phyloP scores from a whole-genome alignment of 352 stramenopile genomes.

The Blastocystis hominis region DNA sequence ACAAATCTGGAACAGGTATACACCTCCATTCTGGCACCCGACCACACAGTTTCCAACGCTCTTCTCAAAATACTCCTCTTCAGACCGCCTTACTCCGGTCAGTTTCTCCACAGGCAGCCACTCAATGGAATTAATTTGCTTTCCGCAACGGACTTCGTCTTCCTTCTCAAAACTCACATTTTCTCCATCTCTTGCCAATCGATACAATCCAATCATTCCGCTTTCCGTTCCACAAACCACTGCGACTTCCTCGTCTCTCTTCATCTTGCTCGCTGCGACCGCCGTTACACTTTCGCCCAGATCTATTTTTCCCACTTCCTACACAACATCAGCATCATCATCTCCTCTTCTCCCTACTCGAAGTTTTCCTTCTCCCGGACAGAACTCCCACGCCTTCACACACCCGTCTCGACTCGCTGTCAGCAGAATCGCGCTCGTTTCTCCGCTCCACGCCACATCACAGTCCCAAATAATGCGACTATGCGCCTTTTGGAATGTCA shows the following conservation, averaged over 20 bases:
- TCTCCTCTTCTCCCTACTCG: background rate
- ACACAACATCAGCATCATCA: background rate
- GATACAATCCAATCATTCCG: background rate
- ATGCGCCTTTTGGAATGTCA: background rate
- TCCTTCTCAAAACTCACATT: background rate
- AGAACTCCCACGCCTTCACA: background rate
- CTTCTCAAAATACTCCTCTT: background rate
- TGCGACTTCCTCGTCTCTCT: background rate
- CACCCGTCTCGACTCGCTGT: background rate
- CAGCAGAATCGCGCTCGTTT: background rate
- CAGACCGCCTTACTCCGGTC: background rate
- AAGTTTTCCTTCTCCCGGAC: background rate
- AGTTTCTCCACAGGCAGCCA: constrained; percentile 26
- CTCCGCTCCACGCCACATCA: background rate
- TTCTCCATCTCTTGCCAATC: background rate
- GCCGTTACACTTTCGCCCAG: background rate
- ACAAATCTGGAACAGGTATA: constrained; percentile 10
- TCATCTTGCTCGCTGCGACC: background rate
- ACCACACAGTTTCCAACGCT: constrained; percentile 22
- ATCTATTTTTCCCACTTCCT: background rate
- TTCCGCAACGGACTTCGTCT: background rate
- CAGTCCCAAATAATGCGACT: constrained; percentile 13
- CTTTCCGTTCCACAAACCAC: constrained; percentile 7
- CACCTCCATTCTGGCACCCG: background rate
- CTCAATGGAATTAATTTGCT: background rate